Evolutionary conservation across 306 rosid genomes (phyloP).

Genomic region (Cajanus cajan): DNA sequence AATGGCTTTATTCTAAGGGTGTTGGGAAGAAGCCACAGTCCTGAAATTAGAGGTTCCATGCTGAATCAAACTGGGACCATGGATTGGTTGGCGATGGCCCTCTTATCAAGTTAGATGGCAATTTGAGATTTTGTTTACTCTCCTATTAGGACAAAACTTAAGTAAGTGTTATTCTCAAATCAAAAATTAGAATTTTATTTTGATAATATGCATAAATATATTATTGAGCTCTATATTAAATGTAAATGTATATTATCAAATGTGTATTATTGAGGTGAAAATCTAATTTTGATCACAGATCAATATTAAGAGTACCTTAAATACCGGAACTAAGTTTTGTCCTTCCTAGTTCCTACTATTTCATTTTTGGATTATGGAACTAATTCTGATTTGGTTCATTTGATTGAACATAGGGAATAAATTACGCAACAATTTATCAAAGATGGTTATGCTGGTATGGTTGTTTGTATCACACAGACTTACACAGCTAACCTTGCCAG

Average conservation of each 20-base stretch:
- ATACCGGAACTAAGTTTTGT: no score
- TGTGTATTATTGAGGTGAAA: no score
- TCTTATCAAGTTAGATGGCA: constrained; percentile 50
- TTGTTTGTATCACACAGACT: constrained; percentile 46
- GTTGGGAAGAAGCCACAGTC: constrained; percentile 40
- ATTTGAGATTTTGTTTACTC: neutral
- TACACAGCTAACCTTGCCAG: constrained; percentile 53
- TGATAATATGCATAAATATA: no score
- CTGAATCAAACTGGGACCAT: constrained; percentile 43
- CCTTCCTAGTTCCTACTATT: no score
- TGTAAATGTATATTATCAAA: no score
- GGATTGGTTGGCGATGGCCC: constrained; percentile 46
- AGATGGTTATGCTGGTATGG: constrained; percentile 54
- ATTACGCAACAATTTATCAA: constrained; percentile 45
- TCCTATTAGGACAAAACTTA: no score
- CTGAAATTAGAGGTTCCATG: constrained; percentile 35
- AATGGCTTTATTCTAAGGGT: constrained; percentile 59
- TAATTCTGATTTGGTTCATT: neutral
- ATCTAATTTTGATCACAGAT: no score
- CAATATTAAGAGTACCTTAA: no score
- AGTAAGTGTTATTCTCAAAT: no score
- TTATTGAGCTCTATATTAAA: no score
- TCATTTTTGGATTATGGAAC: neutral
- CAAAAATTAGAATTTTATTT: no score
- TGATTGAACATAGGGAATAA: constrained; percentile 27